Evolutionary conservation across 2,329 filamentous ascomycete species (phyloP).

Genomic region (Xylariaceae sp.): DNA sequence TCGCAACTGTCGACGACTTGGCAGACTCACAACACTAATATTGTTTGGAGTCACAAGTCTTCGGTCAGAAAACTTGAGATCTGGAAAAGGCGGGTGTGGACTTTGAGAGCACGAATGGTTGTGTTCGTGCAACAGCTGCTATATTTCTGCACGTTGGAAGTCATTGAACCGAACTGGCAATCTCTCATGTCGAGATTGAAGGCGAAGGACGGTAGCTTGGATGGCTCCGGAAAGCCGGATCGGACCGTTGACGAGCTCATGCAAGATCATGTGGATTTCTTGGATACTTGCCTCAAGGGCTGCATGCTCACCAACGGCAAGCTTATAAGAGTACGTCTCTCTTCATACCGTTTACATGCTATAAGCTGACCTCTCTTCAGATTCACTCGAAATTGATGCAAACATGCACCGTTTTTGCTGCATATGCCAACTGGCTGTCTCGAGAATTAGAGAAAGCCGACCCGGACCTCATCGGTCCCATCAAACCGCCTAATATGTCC

Average conservation of each 20-base stretch:
- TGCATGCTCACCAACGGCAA: slow-evolving; percentile 99
- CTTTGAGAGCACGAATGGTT: slow-evolving; percentile 85
- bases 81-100: slow-evolving; percentile 93
- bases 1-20: slow-evolving; percentile 80
- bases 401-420: slow-evolving; percentile 89
- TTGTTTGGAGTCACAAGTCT: slow-evolving; percentile 77
- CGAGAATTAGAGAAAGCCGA: slow-evolving; percentile 80
- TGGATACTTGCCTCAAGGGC: slow-evolving; percentile 96
- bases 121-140: slow-evolving; percentile 95
- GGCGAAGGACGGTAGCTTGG: slow-evolving; percentile 47
- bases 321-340: slow-evolving; percentile 66
- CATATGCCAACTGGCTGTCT: slow-evolving; percentile 80
- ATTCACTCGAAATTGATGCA: slow-evolving; percentile 97
- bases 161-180: slow-evolving; percentile 97
- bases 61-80: slow-evolving; percentile 69
- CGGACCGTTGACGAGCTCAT: slow-evolving; percentile 94
- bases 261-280: slow-evolving; percentile 97
- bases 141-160: slow-evolving; percentile 95
- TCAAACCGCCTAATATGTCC: slow-evolving; percentile 55
- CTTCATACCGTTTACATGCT: not conserved
- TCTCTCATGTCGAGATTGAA: slow-evolving; percentile 84
- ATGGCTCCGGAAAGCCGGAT: slow-evolving; percentile 37
- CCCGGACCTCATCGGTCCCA: slow-evolving; percentile 61
- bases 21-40: slow-evolving; percentile 79
- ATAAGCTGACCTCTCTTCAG: slow-evolving; percentile 42